phyloP scores from a whole-genome alignment of 352 stramenopile species.

The Pythium scleroteichum region DNA sequence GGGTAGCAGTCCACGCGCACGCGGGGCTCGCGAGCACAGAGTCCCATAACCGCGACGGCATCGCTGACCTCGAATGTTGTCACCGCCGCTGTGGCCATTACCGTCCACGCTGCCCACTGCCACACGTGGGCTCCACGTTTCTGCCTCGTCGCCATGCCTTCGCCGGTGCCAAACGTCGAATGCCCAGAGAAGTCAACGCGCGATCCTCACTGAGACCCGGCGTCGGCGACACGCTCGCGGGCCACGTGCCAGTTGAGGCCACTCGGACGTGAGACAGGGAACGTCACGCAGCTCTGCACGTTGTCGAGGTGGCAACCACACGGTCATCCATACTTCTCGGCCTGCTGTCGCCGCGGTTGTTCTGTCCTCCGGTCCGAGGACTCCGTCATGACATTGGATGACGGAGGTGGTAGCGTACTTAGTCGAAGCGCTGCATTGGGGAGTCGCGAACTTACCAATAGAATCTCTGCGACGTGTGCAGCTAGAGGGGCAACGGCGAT shows the following conservation, averaged over 20 bases:
- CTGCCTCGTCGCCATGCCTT: constrained; percentile 8
- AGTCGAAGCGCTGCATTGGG: too few species aligned
- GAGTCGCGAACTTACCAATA: too few species aligned
- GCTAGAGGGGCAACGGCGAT: too few species aligned
- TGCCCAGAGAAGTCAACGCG: too few species aligned
- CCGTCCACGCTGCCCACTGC: constrained; percentile 23
- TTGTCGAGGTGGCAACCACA: too few species aligned
- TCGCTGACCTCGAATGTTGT: neutral
- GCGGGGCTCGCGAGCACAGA: constrained; percentile 33
- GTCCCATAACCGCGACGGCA: constrained; percentile 6
- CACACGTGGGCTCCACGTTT: constrained; percentile 6
- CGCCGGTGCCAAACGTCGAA: neutral
- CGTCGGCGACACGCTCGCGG: constrained; percentile 14
- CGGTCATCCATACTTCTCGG: too few species aligned
- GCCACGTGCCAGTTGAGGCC: neutral
- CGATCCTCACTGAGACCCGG: constrained; percentile 11
- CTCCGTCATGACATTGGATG: too few species aligned
- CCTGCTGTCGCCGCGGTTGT: too few species aligned
- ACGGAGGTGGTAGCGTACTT: too few species aligned
- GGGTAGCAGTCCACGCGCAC: constrained; percentile 78
- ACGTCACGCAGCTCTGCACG: too few species aligned
- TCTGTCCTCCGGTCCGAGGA: too few species aligned
- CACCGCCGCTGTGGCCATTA: constrained; percentile 4
- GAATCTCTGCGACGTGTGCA: too few species aligned
- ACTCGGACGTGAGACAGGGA: neutral